Evolutionary conservation across 352 stramenopile species (phyloP), one percentile per base, ranked within the genome.

Genomic region (Pythium coloratum): DNA sequence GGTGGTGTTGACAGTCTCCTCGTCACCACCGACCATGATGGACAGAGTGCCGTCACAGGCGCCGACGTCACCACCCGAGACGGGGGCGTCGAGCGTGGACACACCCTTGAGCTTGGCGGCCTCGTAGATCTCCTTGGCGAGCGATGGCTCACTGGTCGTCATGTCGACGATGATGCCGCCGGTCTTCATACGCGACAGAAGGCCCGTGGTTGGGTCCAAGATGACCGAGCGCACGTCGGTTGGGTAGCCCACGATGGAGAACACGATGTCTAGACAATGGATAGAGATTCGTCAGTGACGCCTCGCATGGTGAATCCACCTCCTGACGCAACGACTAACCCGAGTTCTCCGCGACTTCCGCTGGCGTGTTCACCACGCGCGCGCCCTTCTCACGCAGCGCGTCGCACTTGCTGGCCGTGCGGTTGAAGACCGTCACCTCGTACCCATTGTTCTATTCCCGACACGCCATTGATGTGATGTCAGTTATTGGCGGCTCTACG

Each of bases 1-100:
- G 34, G 90, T 77, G 1, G 73, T 71, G 55, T 95, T 90, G 55
- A 97, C 80, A 2, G 80, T 77, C n/a, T 94, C 84, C 26, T 91
- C 80, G 30, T 97, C 90, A n/a, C 90, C 90, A 28, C 92, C 92
- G 30, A 97, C 85, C 92, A 97, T 97, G 63, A 98, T 95, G 8
- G 88, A 95, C 16, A 98, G 73, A 6, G 84, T 89, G 26, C 75
- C 92, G 33, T 96, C 83, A 24, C 82, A 80, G 3, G 91, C 91
- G 20, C 91, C 91, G 69, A 97, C 69, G 59, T 97, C 90, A 8
- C 90, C 91, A 58, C 92, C 92, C 1, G 84, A 96, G 20, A 97
- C 91, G 33, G 88, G 88, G 3, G 88, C 87, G 62, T 95, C 87
- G 12, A 96, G 75, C 18, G 79, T 82, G 18, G 78, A 90, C 2